These are phyloP conservation scores for Trametes sanguinea DNA, from an alignment of 768 basidiomycete genomes.

Conservation along the genomic window DNA sequence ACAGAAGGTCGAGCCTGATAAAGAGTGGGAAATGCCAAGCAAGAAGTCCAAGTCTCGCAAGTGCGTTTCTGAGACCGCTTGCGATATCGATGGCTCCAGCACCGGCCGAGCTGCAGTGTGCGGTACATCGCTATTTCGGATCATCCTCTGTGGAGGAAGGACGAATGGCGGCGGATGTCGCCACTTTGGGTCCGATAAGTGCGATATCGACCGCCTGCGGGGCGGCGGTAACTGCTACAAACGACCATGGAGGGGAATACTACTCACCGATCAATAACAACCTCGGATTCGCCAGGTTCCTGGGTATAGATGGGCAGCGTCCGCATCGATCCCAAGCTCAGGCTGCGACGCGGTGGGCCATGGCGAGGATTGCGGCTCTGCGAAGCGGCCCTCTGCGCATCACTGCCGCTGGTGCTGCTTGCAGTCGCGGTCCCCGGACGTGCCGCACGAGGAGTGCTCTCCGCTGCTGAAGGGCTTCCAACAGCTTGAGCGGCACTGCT, in stretches of 20 bases:
- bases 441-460: background rate
- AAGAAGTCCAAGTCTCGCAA: background rate
- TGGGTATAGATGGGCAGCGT: slow-evolving; percentile 81
- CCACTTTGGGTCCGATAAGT: background rate
- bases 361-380: background rate
- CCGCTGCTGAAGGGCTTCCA: background rate
- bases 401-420: background rate
- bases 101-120: too few species aligned
- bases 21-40: background rate
- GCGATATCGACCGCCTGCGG: background rate
- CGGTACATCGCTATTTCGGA: too few species aligned
- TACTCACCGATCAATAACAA: slow-evolving; percentile 62
- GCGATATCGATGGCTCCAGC: background rate
- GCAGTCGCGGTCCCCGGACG: too few species aligned
- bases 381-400: background rate
- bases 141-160: background rate
- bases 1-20: too few species aligned
- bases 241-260: slow-evolving; percentile 10
- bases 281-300: slow-evolving; percentile 80
- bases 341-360: slow-evolving; percentile 15
- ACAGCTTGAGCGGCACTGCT: background rate
- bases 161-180: background rate
- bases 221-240: background rate
- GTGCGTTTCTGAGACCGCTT: background rate
- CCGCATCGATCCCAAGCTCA: slow-evolving; percentile 73